Evolutionary conservation across 2,329 filamentous ascomycete species (phyloP).

Genomic region (Sordariomycetes sp.): DNA sequence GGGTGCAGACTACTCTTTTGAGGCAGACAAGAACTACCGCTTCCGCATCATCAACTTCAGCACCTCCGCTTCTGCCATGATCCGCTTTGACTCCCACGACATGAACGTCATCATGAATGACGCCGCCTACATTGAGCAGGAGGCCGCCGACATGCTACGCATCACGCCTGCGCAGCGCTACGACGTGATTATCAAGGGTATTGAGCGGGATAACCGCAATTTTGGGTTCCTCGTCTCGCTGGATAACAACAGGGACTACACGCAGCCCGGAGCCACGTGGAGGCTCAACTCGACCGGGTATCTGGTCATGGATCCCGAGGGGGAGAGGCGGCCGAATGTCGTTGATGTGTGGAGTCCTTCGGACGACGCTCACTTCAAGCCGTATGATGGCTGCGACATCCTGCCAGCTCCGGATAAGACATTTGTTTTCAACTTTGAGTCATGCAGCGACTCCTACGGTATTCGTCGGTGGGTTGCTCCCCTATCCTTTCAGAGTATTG

Average conservation of each 20-base stretch:
- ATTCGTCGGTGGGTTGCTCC: constrained; percentile 33
- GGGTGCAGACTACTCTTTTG: constrained; percentile 18
- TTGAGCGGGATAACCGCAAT: constrained; percentile 22
- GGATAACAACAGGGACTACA: constrained; percentile 27
- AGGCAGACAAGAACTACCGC: constrained; percentile 29
- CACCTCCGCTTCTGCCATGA: constrained; percentile 25
- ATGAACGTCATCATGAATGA: constrained; percentile 33
- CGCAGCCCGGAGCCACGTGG: constrained; percentile 12
- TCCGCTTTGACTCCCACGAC: constrained; percentile 27
- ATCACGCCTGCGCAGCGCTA: constrained; percentile 29
- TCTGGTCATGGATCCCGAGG: constrained; percentile 21
- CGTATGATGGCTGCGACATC: constrained; percentile 35
- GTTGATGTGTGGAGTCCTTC: constrained; percentile 32
- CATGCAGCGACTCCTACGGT: constrained; percentile 47
- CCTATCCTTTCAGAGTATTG: not conserved
- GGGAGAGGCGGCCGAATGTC: constrained; percentile 15
- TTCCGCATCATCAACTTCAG: constrained; percentile 31
- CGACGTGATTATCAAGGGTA: constrained; percentile 26
- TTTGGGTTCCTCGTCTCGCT: constrained; percentile 27
- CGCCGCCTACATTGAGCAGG: constrained; percentile 21
- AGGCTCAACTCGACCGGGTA: constrained; percentile 27
- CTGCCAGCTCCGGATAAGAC: constrained; percentile 39
- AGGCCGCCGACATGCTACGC: constrained; percentile 22
- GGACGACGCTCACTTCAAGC: constrained; percentile 48
- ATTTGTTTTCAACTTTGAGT: constrained; percentile 40